Conservation (phyloP, 768 basidiomycete species). For the Amanita jacksonii region DNA sequence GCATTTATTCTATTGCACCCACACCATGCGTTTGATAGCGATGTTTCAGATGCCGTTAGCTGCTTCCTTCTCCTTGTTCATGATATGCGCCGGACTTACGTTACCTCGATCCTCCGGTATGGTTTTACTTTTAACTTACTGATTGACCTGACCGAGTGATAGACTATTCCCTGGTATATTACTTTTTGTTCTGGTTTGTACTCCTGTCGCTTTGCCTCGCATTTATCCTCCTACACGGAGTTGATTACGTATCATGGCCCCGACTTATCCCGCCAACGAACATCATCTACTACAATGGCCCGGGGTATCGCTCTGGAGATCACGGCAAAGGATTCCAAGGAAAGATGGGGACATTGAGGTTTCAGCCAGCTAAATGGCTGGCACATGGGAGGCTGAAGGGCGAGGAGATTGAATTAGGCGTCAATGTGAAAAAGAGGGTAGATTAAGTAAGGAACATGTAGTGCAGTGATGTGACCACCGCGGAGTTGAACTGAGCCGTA, state of each 20-base stretch:
- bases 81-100: constrained; percentile 81
- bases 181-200: constrained; percentile 73
- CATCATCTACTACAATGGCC: constrained; percentile 80
- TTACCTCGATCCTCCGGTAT: constrained; percentile 81
- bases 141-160: constrained; percentile 5
- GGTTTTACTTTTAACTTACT: constrained; percentile 18
- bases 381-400: constrained; percentile 12
- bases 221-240: constrained; percentile 79
- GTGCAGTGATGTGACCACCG: constrained; percentile 6
- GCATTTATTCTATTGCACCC: constrained; percentile 16
- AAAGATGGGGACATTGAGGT: constrained; percentile 11
- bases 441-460: constrained; percentile 32
- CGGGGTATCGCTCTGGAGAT: constrained; percentile 71
- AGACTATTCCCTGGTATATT: constrained; percentile 84
- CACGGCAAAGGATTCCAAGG: constrained; percentile 65
- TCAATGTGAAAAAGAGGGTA: constrained; percentile 72
- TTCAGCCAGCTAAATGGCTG: constrained; percentile 16
- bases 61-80: constrained; percentile 72
- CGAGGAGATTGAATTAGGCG: constrained; percentile 29
- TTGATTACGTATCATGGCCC: constrained; percentile 95
- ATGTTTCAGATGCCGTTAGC: constrained; percentile 71
- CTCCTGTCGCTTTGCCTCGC: constrained; percentile 49
- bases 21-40: not conserved
- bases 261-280: constrained; percentile 78
- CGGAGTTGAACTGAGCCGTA: constrained; percentile 21